Evolutionary conservation across 2,329 filamentous ascomycete species (phyloP).

Genomic region (Colletotrichum acutatum): DNA sequence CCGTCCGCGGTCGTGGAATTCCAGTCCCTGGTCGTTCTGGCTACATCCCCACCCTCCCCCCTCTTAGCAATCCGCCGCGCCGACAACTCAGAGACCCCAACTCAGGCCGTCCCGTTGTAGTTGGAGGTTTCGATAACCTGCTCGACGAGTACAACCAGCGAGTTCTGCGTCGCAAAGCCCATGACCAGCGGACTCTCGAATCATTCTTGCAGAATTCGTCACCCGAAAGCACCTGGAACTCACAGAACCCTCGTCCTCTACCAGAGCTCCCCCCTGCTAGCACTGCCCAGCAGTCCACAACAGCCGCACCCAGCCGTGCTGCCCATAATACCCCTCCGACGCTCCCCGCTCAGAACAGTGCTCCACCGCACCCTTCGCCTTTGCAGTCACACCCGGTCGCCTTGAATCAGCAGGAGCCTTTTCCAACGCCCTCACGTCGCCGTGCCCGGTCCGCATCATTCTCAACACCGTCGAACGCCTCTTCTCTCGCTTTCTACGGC

Average conservation of each 20-base stretch:
- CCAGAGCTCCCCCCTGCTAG: conserved; percentile 27
- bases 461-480: conserved; percentile 6
- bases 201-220: conserved; percentile 1
- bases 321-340: conserved; percentile 18
- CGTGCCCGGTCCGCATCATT: conserved; percentile 28
- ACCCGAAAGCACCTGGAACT: neutral
- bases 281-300: conserved; percentile 5
- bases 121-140: conserved; percentile 34
- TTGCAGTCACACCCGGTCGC: conserved; percentile 32
- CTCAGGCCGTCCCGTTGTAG: conserved; percentile 27
- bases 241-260: conserved; percentile 12
- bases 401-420: conserved; percentile 27
- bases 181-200: conserved; percentile 8
- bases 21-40: conserved; percentile 21
- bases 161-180: conserved; percentile 22
- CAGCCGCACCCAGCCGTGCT: conserved; percentile 14
- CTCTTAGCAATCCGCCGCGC: conserved; percentile 16
- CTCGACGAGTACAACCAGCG: conserved; percentile 24
- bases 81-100: conserved; percentile 16
- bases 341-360: conserved; percentile 16
- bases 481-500: neutral
- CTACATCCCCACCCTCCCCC: conserved; percentile 31
- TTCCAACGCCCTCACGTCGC: conserved; percentile 11
- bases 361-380: conserved; percentile 34
- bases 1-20: conserved; percentile 18